phyloP scores from a whole-genome alignment of 768 basidiomycete species.

The Calvatia gigantea region DNA sequence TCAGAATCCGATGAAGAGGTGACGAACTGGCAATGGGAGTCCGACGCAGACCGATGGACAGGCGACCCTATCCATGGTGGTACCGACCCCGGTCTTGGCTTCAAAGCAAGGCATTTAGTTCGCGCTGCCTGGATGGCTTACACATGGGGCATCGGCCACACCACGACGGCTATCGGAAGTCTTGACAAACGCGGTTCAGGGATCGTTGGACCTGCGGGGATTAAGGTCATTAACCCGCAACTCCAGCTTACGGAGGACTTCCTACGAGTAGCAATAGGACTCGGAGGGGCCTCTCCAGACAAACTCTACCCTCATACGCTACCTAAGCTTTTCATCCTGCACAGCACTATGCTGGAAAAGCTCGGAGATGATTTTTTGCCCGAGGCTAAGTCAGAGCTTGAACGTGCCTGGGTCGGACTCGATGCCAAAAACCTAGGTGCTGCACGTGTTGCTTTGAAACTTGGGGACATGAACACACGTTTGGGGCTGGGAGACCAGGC shows the following conservation, averaged over 20 bases:
- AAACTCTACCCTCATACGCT: slow-evolving; percentile 47
- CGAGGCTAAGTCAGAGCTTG: slow-evolving; percentile 55
- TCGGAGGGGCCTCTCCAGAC: slow-evolving; percentile 35
- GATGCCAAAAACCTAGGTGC: slow-evolving; percentile 37
- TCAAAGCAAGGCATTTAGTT: slow-evolving; percentile 54
- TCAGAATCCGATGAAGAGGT: slow-evolving; percentile 50
- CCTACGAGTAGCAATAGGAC: slow-evolving; percentile 44
- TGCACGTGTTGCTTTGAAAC: slow-evolving; percentile 57
- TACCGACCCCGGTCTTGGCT: slow-evolving; percentile 69
- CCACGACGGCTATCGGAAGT: slow-evolving; percentile 32
- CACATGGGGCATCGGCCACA: slow-evolving; percentile 55
- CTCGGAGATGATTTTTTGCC: slow-evolving; percentile 49
- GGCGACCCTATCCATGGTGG: slow-evolving; percentile 51
- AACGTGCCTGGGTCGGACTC: slow-evolving; percentile 52
- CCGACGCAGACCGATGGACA: slow-evolving; percentile 60
- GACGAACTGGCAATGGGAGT: slow-evolving; percentile 65
- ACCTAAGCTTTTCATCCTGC: slow-evolving; percentile 49
- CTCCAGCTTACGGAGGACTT: slow-evolving; percentile 52
- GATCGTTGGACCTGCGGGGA: slow-evolving; percentile 27
- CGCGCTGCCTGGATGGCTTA: slow-evolving; percentile 73
- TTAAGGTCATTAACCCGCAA: slow-evolving; percentile 50
- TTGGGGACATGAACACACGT: slow-evolving; percentile 62
- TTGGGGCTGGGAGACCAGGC: slow-evolving; percentile 53
- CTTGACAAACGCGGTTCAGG: slow-evolving; percentile 31
- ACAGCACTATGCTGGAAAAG: slow-evolving; percentile 56